phyloP scores from a whole-genome alignment of 208 protist genomes.

The Acanthamoeba castellanii region DNA sequence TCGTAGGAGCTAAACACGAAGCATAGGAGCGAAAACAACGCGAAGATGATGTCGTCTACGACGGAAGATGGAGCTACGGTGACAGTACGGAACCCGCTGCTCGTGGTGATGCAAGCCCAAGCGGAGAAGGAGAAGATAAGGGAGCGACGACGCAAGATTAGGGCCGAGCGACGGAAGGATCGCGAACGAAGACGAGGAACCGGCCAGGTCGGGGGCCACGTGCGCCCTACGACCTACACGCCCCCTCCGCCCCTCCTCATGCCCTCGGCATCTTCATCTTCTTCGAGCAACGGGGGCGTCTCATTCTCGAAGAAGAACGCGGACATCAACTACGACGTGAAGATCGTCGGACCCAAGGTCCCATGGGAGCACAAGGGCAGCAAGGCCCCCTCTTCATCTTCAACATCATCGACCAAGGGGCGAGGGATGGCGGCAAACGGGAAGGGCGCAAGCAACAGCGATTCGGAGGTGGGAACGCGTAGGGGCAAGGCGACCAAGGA shows the following conservation, averaged over 20 bases:
- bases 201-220: background rate
- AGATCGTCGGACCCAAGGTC: background rate
- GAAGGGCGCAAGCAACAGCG: conserved; percentile 28
- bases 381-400: background rate
- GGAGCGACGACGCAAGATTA: background rate
- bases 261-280: background rate
- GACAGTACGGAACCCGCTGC: background rate
- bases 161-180: conserved; percentile 17
- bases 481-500: background rate
- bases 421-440: background rate
- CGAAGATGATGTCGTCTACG: background rate
- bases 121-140: conserved; percentile 37
- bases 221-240: conserved; percentile 14
- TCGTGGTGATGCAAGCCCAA: conserved; percentile 16
- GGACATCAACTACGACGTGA: too few relatives aligned
- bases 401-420: background rate
- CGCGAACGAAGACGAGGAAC: conserved; percentile 4
- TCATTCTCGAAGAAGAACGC: too few relatives aligned
- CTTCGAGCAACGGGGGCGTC: background rate
- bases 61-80: background rate
- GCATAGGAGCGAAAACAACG: background rate
- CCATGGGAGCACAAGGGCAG: background rate
- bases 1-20: background rate
- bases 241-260: conserved; percentile 22
- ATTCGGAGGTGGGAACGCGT: background rate